Conservation (phyloP, 2,329 filamentous ascomycete species). For the Diaporthe batatas region DNA sequence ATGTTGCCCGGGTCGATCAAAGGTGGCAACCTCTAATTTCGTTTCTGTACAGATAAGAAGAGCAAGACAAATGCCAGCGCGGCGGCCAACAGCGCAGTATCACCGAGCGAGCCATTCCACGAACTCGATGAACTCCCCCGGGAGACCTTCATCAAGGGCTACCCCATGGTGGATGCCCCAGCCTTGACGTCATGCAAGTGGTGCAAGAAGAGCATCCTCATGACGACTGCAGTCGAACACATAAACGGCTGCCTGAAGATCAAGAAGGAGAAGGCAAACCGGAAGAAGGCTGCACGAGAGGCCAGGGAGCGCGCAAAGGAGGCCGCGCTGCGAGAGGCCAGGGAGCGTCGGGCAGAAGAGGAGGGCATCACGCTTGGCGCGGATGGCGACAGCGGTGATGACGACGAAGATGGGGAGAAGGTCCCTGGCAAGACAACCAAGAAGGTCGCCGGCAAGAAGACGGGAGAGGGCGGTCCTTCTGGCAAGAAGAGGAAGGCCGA, state of each 20-base stretch:
- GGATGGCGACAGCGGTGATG: slow-evolving; percentile 63
- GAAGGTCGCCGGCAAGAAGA: slow-evolving; percentile 76
- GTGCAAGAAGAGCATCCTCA: slow-evolving; percentile 90
- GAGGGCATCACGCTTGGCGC: slow-evolving; percentile 59
- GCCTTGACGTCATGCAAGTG: slow-evolving; percentile 91
- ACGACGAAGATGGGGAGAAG: slow-evolving; percentile 61
- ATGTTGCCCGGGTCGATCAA: slow-evolving; percentile 33
- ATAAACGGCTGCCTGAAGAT: slow-evolving; percentile 86
- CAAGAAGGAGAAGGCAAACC: slow-evolving; percentile 84
- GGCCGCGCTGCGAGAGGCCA: slow-evolving; percentile 69
- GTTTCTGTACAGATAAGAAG: slow-evolving; percentile 63
- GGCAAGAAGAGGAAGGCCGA: slow-evolving; percentile 86
- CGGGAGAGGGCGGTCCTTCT: slow-evolving; percentile 70
- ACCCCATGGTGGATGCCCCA: slow-evolving; percentile 82
- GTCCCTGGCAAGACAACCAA: slow-evolving; percentile 63
- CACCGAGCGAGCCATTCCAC: slow-evolving; percentile 71
- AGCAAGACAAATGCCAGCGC: slow-evolving; percentile 56
- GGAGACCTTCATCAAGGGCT: slow-evolving; percentile 84
- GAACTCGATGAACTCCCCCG: slow-evolving; percentile 81
- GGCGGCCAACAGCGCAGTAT: slow-evolving; percentile 57
- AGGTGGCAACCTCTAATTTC: not conserved
- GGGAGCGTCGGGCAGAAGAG: slow-evolving; percentile 61
- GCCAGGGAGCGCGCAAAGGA: slow-evolving; percentile 76
- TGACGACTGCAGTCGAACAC: slow-evolving; percentile 80
- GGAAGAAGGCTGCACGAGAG: slow-evolving; percentile 81